Conservation (phyloP, 306 rosid genomes). For the Albizia julibrissin region DNA sequence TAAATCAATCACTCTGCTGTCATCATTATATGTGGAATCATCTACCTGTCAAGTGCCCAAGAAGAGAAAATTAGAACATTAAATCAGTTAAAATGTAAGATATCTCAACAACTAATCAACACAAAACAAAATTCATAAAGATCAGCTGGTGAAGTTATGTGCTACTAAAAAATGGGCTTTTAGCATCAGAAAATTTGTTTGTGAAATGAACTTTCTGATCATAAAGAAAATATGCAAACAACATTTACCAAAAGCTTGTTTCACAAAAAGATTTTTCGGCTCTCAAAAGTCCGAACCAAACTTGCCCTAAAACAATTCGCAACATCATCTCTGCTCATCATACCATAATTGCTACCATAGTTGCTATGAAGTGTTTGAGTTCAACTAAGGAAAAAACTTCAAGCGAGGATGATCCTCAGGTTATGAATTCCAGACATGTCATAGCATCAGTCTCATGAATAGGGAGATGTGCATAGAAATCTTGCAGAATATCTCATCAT, state of each 20-base stretch:
- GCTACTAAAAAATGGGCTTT: not conserved
- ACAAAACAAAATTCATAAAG: conserved; percentile 16
- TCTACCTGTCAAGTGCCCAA: conserved; percentile 62
- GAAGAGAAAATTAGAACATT: conserved; percentile 23
- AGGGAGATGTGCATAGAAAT: not conserved
- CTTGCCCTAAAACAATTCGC: not conserved
- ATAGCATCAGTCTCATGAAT: not conserved
- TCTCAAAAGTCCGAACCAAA: not conserved
- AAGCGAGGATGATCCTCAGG: not conserved
- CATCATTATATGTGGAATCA: conserved; percentile 66
- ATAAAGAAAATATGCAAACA: no score
- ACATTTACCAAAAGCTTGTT: not conserved
- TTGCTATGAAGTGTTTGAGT: not conserved
- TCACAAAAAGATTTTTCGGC: not conserved
- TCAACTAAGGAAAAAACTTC: not conserved
- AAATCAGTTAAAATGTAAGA: conserved; percentile 3
- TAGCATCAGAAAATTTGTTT: not conserved
- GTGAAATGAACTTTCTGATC: not conserved
- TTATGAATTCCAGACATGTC: not conserved
- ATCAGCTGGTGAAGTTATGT: conserved; percentile 1
- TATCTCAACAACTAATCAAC: conserved; percentile 15
- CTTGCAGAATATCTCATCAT: not conserved
- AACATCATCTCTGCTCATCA: not conserved
- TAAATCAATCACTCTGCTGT: conserved; percentile 70
- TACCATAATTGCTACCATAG: not conserved